phyloP scores from a whole-genome alignment of 176 grass and related monocot species.

The Canna indica region DNA sequence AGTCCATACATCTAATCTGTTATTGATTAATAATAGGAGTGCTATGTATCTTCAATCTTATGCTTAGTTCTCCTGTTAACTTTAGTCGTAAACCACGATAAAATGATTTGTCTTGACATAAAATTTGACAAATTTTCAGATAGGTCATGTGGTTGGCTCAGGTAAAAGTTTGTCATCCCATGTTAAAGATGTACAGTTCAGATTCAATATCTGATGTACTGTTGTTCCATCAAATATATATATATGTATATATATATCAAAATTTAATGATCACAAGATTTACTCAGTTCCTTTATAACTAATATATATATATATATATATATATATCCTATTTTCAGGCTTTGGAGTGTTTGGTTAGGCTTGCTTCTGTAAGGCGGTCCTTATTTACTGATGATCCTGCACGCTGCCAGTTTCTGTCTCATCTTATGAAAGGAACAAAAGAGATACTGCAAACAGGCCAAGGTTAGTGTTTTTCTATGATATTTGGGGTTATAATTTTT shows the following conservation, averaged over 20 bases:
- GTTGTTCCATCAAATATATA: background rate
- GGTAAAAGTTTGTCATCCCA: background rate
- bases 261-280: background rate
- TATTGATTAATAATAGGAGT: too few species aligned
- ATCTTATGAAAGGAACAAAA: constrained; percentile 93
- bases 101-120: background rate
- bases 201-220: background rate
- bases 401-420: constrained; percentile 69
- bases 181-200: background rate
- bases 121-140: background rate
- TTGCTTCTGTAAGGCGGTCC: constrained; percentile 90
- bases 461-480: constrained; percentile 32
- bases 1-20: too few species aligned
- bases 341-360: constrained; percentile 92
- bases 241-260: too few species aligned
- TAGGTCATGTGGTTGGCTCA: background rate
- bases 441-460: constrained; percentile 97
- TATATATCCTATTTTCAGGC: constrained; percentile 33
- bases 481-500: background rate
- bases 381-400: constrained; percentile 83
- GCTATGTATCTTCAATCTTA: too few species aligned
- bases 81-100: background rate
- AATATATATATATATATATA: too few species aligned
- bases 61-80: too few species aligned
- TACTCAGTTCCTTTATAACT: background rate